phyloP scores from a whole-genome alignment of 2,329 filamentous ascomycete species.

The Beauveria rudraprayagi region DNA sequence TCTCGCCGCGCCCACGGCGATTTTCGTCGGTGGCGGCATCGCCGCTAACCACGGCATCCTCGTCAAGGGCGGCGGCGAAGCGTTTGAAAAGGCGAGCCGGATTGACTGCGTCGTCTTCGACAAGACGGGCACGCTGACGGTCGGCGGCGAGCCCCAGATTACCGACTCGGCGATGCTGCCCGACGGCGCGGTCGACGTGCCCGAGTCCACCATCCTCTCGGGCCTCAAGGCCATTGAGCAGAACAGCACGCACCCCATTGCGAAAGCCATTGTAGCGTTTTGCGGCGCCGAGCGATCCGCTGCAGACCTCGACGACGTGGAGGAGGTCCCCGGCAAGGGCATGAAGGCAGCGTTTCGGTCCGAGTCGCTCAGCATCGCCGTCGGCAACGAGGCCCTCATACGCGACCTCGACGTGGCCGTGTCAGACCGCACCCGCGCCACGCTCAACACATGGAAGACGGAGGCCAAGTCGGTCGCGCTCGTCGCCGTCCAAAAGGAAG shows the following conservation, averaged over 20 bases:
- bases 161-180: constrained; percentile 43
- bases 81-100: constrained; percentile 74
- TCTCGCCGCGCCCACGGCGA: constrained; percentile 76
- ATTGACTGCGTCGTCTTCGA: constrained; percentile 78
- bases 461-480: constrained; percentile 58
- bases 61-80: constrained; percentile 76
- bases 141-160: constrained; percentile 63
- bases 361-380: constrained; percentile 43
- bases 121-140: constrained; percentile 78
- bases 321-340: constrained; percentile 66
- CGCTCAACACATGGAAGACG: constrained; percentile 49
- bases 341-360: constrained; percentile 48
- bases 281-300: constrained; percentile 36
- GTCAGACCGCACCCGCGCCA: constrained; percentile 23
- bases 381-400: constrained; percentile 70
- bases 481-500: constrained; percentile 35
- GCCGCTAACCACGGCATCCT: constrained; percentile 74
- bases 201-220: constrained; percentile 34
- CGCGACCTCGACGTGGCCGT: constrained; percentile 36
- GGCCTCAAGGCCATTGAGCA: constrained; percentile 57
- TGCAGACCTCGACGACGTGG: constrained; percentile 34
- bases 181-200: constrained; percentile 18
- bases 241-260: constrained; percentile 67
- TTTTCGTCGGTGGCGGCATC: constrained; percentile 74
- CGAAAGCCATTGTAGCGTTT: constrained; percentile 59